Base-by-base conservation (phyloP, 2,329 filamentous ascomycete species). In the Fusarium transvaalense region DNA sequence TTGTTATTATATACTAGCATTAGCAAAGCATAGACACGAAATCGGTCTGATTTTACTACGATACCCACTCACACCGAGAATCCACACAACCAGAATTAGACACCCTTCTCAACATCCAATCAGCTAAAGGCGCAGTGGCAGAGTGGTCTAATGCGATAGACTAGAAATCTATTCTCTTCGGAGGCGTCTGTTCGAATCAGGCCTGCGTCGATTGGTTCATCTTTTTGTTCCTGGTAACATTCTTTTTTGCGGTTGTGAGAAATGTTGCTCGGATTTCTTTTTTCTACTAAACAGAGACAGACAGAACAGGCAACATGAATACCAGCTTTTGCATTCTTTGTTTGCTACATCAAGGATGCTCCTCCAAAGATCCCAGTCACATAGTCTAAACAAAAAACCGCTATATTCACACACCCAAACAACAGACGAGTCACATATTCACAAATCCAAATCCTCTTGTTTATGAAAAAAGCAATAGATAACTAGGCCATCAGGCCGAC, bases 71-170 rank as follows among this genome's bases (percentile, higher is more conserved):
- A 25, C 25, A 13, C 5, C 3, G n/a, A 35, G 23, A 58, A 43
- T 32, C 29, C 42, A 67, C 57, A 67, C 2, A 59, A 2, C 0
- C 14, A 13, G 35, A 15, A 48, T 37, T 59, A 67, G 21, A 23
- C 7, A 25, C 6, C 0, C 2, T 0, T 0, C 12, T 60, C 13
- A 56, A 6, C 17, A 58, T 47, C 66, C 61, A 66, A 68, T 68
- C 61, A 68, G 53, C 50, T 42, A 55, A 51, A 69, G 66, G 66
- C 66, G 65, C 66, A 68, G 65, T 68, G 65, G 65, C 65, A 61
- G 65, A 68, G 65, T 68, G 65, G 65, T 68, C 65, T 68, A 68
- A 68, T 61, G 65, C 65, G 65, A 68, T 68, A 68, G 65, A 68
- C 65, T 68, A 68, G 65, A 68, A 68, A 68, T 68, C 65, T 68